A percentile compares a stretch with the other conserved stretches of the same genome.
phyloP scores from a whole-genome alignment of 805 yeast species.

The Yamadazyma akitaensis region DNA sequence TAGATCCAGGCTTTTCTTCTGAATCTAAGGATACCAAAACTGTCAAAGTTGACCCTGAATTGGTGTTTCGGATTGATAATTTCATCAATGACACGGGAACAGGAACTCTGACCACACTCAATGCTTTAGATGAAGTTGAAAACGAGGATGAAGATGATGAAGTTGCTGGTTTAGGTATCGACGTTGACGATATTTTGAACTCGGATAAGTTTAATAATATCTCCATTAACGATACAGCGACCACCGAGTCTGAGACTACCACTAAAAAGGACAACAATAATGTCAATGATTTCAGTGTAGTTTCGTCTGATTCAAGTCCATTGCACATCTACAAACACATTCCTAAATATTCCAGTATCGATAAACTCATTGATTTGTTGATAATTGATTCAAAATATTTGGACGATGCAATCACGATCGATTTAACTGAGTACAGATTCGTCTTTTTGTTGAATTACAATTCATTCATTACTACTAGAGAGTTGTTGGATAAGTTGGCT shows the following conservation, averaged over 20 bases:
- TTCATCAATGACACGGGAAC: constrained; percentile 28
- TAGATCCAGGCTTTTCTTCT: neutral
- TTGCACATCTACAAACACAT: constrained; percentile 20
- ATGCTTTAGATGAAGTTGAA: constrained; percentile 25
- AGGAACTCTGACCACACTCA: constrained; percentile 16
- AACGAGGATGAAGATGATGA: constrained; percentile 31
- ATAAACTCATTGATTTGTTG: constrained; percentile 73
- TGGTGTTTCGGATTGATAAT: constrained; percentile 35
- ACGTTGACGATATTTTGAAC: constrained; percentile 41
- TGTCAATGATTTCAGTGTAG: constrained; percentile 12
- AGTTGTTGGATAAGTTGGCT: constrained; percentile 37
- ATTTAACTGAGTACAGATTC: constrained; percentile 38
- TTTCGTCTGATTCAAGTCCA: constrained; percentile 17
- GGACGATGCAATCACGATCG: constrained; percentile 34
- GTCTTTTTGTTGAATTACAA: constrained; percentile 41
- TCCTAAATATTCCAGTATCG: constrained; percentile 58
- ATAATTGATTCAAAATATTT: constrained; percentile 67
- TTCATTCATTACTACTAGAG: constrained; percentile 38
- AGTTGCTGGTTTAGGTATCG: constrained; percentile 39
- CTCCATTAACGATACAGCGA: constrained; percentile 13
- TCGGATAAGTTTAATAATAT: constrained; percentile 37
- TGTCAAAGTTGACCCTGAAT: constrained; percentile 27
- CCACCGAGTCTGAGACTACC: constrained; percentile 2
- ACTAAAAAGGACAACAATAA: constrained; percentile 1
- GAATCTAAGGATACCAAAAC: constrained; percentile 13